These are phyloP conservation scores for Hypoxylon trugodes DNA, from an alignment of 495 filamentous ascomycete species.

Conservation along the genomic window DNA sequence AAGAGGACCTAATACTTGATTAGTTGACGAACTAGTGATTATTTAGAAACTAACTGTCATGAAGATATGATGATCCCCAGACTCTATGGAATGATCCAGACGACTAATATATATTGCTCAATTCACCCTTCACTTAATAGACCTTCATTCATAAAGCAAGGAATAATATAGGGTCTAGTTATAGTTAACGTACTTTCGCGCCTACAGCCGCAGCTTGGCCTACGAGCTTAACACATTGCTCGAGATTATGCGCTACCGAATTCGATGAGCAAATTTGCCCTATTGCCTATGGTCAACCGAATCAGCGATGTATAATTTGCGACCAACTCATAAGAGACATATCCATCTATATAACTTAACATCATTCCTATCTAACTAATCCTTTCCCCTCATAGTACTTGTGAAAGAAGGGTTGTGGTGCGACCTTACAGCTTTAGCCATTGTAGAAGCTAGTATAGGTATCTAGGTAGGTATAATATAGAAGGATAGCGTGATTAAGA, in stretches of 20 bases:
- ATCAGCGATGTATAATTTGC: background rate
- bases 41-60: background rate
- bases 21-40: background rate
- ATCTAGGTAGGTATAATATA: background rate
- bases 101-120: too few species aligned
- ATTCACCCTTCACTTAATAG: too few species aligned
- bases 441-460: background rate
- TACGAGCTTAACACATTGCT: constrained; percentile 75
- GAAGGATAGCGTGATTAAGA: too few species aligned
- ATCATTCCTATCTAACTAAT: background rate
- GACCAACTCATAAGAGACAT: background rate
- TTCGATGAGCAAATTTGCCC: constrained; percentile 88
- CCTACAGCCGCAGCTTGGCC: constrained; percentile 76
- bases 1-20: constrained; percentile 71
- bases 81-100: too few species aligned
- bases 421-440: constrained; percentile 38
- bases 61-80: too few species aligned
- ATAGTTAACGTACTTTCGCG: constrained; percentile 67
- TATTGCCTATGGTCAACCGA: constrained; percentile 69
- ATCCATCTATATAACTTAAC: background rate
- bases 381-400: background rate
- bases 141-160: background rate
- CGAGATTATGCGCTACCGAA: constrained; percentile 78
- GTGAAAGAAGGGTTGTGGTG: background rate
- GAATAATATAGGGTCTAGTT: background rate